These are phyloP conservation scores for Tetrapisispora pingtungensis DNA, from an alignment of 805 yeast genomes.

Conservation along the genomic window DNA sequence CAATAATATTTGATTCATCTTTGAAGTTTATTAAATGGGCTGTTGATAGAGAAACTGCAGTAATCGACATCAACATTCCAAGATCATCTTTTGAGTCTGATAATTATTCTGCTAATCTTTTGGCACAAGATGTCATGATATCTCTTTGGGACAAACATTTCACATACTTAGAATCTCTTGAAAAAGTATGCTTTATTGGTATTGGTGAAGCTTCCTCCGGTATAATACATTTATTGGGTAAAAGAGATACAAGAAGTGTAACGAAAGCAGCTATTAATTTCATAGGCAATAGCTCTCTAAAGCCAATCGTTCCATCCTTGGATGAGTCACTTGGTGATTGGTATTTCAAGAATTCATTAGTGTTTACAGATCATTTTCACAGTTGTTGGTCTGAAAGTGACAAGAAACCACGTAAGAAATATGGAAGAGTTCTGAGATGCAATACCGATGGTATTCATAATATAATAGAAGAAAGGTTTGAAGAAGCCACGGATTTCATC, in stretches of 20 bases:
- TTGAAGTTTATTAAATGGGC: constrained; percentile 64
- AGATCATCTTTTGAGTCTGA: constrained; percentile 37
- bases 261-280: constrained; percentile 65
- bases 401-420: constrained; percentile 80
- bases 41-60: constrained; percentile 50
- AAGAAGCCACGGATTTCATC: constrained; percentile 77
- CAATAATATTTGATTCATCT: constrained; percentile 70
- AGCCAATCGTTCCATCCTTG: constrained; percentile 73
- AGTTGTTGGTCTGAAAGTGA: constrained; percentile 65
- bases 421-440: constrained; percentile 77
- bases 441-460: constrained; percentile 65
- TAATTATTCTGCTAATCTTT: constrained; percentile 49
- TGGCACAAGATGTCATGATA: constrained; percentile 66
- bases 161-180: constrained; percentile 54
- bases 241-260: constrained; percentile 54
- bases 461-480: constrained; percentile 69
- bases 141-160: constrained; percentile 89
- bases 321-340: constrained; percentile 88
- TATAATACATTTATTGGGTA: constrained; percentile 78
- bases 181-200: constrained; percentile 71
- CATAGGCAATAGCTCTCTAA: constrained; percentile 56
- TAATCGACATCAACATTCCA: constrained; percentile 78
- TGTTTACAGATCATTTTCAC: constrained; percentile 67
- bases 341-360: constrained; percentile 78
- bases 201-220: constrained; percentile 86